phyloP scores from a whole-genome alignment of 352 stramenopile genomes.

The Phytophthora colocasiae region DNA sequence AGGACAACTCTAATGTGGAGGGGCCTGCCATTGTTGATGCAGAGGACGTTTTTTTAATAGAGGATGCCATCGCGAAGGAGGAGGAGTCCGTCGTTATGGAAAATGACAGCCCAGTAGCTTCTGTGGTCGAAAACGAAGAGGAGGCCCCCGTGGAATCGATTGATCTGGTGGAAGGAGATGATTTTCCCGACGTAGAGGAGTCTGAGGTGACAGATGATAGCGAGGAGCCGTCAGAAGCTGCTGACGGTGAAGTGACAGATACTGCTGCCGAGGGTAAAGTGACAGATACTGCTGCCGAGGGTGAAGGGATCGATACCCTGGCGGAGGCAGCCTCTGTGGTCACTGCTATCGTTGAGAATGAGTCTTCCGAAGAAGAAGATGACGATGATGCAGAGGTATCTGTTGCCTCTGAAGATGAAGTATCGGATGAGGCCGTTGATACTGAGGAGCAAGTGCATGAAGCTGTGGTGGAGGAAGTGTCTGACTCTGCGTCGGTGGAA shows the following conservation, averaged over 20 bases:
- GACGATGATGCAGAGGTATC: slow-evolving; percentile 1
- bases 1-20: too few relatives aligned
- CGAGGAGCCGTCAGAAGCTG: slow-evolving; percentile 5
- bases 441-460: slow-evolving; percentile 2
- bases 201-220: background rate
- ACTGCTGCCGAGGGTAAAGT: too few relatives aligned
- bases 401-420: slow-evolving; percentile 8
- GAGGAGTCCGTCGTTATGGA: too few relatives aligned
- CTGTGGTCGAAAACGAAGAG: slow-evolving; percentile 4
- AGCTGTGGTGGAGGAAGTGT: background rate
- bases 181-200: background rate
- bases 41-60: too few relatives aligned
- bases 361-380: slow-evolving; percentile 3
- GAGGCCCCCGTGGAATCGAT: background rate
- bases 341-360: background rate
- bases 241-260: background rate
- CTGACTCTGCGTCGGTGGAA: slow-evolving; percentile 8
- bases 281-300: too few relatives aligned
- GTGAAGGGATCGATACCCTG: background rate
- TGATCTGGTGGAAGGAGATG: slow-evolving; percentile 4
- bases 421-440: slow-evolving; percentile 2
- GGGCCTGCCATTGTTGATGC: too few relatives aligned
- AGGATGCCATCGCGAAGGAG: too few relatives aligned
- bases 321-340: slow-evolving; percentile 1
- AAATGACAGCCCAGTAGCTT: background rate